phyloP scores from a whole-genome alignment of 2,329 filamentous ascomycete genomes.

The Talaromyces sp. region DNA sequence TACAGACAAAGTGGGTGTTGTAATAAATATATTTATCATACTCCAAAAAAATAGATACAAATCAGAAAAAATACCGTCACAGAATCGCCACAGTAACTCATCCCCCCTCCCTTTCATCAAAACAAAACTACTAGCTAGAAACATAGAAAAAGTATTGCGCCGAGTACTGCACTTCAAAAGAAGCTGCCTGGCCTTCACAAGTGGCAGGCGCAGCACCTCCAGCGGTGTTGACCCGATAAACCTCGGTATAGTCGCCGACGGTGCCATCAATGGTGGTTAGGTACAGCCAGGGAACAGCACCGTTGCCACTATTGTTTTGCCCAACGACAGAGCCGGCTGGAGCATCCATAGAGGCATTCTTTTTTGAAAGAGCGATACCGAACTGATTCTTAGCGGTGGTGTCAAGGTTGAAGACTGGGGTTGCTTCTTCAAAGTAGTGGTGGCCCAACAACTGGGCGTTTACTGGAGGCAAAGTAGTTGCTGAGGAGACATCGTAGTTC shows the following conservation, averaged over 20 bases:
- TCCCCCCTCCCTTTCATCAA: not conserved
- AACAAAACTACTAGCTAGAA: not conserved
- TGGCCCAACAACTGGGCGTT: conserved; percentile 63
- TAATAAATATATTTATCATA: not conserved
- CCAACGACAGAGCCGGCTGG: conserved; percentile 58
- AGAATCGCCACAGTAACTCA: not conserved
- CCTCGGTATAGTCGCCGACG: conserved; percentile 62
- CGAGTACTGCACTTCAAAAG: conserved; percentile 72
- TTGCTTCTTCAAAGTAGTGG: conserved; percentile 70
- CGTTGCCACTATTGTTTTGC: conserved; percentile 51
- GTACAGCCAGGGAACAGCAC: conserved; percentile 75
- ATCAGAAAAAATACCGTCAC: not conserved
- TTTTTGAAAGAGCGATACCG: conserved; percentile 57
- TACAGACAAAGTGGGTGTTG: no score
- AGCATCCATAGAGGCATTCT: conserved; percentile 56
- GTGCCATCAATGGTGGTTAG: conserved; percentile 50
- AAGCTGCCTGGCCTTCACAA: conserved; percentile 58
- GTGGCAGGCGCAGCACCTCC: conserved; percentile 70
- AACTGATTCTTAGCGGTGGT: conserved; percentile 40
- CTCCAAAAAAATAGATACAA: not conserved
- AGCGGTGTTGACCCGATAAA: conserved; percentile 79
- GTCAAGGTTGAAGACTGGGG: conserved; percentile 76
- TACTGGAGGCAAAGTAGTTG: conserved; percentile 42
- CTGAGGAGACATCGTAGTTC: conserved; percentile 52
- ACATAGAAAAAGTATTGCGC: conserved; percentile 67